Evolutionary conservation across 2,329 filamentous ascomycete species (phyloP), one percentile per base, ranked within the genome.

Genomic region (Pseudogymnoascus sp.): DNA sequence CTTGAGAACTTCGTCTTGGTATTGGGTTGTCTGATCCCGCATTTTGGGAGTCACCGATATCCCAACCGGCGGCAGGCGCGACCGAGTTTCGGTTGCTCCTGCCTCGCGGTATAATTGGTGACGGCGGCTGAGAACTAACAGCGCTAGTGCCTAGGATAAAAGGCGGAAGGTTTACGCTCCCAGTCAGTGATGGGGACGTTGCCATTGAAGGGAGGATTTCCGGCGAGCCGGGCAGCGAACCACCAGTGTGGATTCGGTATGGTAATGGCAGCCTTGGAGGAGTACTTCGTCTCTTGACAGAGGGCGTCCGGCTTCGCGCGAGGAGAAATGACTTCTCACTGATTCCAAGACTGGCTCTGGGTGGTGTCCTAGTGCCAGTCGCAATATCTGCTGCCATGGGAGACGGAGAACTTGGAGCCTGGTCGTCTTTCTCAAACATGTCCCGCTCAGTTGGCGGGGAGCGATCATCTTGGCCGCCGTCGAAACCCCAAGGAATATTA

Each of bases 61-160:
- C 47, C 26, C 8, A 54, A 5, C 29, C 29, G 47, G 47, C 15
- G 47, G 47, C 15, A 54, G 47, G 47, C 5, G n/a, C 47, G 29
- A 54, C 47, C 29, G 47, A 54, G 47, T 54, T 54, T 33, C 29
- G 47, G 33, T 29, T 54, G 29, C 47, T 54, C 47, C 47, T 54
- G 7, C 47, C 47, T 21, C 47, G n/a, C 21, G 47, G 47, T 33
- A 54, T 54, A 54, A 54, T 17, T 33, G 47, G 47, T 9, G 47
- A 54, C 2, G 47, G 29, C 47, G 47, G 47, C 47, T 54, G 47
- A 8, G 47, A 54, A 33, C 47, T 54, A 33, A 21, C 7, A 6
- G 47, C 29, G 29, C 47, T 33, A 54, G 47, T 54, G 10, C 47
- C 47, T 6, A 54, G 47, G 2, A 54, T 54, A 17, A 54, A 54